Evolutionary conservation across 768 basidiomycete species (phyloP), one percentile per base, ranked within the genome.

Genomic region (Suillus hirtellus): DNA sequence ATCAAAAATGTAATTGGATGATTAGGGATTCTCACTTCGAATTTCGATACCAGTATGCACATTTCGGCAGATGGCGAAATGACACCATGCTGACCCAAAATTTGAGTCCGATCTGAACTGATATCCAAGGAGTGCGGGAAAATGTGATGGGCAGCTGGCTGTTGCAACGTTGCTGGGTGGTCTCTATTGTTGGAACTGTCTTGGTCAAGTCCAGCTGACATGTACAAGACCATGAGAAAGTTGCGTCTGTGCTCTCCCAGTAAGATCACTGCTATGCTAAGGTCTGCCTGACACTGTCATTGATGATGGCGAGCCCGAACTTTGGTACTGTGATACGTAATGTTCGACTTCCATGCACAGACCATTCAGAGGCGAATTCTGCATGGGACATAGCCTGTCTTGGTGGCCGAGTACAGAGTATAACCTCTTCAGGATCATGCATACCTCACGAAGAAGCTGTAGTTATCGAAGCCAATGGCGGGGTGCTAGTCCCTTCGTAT

Each of bases 321-420:
- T 50, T 50, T 12, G 35, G 40, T 11, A 64, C 59, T 21, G 52
- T 67, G 21, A 70, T 74, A 44, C 62, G 55, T 19, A 74, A 77
- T 42, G 76, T 75, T 35, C 72, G 71, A 17, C 66, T 78, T 31
- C 68, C 75, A 58, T 67, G 76, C 64, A 37, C 68, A 43, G 75
- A 76, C 54, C 35, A 69, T 38, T 60, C 66, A 43, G 72, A 71
- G 44, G 68, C 68, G 27, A 27, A 27, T 47, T 70, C 66, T 49
- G 70, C 75, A 49, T 77, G 75, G 74, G 74, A 70, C 55, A 66
- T 78, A 17, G 65, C 72, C 43, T 78, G 77, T 66, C 62, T 65
- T 7, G 59, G 67, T 52, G 75, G 75, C 49, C 68, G 63, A 46
- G 73, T 79, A 1, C 60, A 71, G 27, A 54, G 56, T 24, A 66